Conservation (phyloP, 148 eudicot species). For the Arbutus unedo region DNA sequence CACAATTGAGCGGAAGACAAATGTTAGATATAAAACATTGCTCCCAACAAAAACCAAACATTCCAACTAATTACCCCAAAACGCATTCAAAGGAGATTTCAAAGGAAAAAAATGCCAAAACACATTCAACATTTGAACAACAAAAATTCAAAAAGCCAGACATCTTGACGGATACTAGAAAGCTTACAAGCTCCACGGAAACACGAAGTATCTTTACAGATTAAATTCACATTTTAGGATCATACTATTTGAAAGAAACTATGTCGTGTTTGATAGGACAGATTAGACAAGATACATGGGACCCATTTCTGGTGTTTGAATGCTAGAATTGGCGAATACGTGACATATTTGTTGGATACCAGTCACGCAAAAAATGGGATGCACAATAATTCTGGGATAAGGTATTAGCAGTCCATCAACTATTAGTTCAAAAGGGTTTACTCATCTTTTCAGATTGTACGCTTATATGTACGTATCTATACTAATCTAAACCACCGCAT, state of each 20-base stretch:
- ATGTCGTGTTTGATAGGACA: background rate
- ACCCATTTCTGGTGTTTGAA: background rate
- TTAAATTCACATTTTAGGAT: background rate
- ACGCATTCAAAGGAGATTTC: background rate
- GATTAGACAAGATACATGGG: background rate
- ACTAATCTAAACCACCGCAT: too few relatives aligned
- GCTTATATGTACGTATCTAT: too few relatives aligned
- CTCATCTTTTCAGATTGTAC: too few relatives aligned
- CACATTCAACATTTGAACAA: background rate
- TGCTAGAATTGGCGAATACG: background rate
- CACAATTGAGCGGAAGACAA: background rate
- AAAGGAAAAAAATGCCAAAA: background rate
- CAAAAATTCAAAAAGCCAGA: background rate
- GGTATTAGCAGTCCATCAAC: too few relatives aligned
- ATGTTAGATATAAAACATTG: background rate
- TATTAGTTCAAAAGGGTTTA: too few relatives aligned
- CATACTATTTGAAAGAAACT: background rate
- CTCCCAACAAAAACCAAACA: background rate
- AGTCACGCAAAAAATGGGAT: background rate
- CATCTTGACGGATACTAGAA: background rate
- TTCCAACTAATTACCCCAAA: background rate
- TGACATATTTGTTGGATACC: background rate
- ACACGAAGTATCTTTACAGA: background rate
- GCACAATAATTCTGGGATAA: too few relatives aligned
- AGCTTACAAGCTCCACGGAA: background rate